Evolutionary conservation across 192 early-diverging fungal species (phyloP), one percentile per base, ranked within the genome.

Genomic region (Geosiphon pyriformis): DNA sequence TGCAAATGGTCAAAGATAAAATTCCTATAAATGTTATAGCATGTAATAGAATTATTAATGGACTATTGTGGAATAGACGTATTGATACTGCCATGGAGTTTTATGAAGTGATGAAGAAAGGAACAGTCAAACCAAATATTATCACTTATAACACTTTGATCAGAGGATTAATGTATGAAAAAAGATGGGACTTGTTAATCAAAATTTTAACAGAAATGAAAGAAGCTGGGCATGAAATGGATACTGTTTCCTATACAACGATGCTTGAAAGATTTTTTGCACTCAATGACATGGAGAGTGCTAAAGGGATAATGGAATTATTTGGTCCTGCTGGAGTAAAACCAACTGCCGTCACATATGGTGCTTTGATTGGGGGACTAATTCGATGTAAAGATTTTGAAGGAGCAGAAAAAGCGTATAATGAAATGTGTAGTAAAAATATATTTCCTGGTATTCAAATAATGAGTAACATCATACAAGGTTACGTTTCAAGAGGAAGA

Each of bases 11-110:
- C 30, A 17, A 30, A 62, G 60, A 46, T 29, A 49, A 49, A 27
- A 62, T 66, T 35, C 23, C n/a, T 27, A 17, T 66, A 18, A 42
- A 51, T 20, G 33, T 50, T 27, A 20, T 54, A 12, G 23, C 35
- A 37, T 66, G 35, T 54, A 66, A 66, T 66, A 12, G 64, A n/a
- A 55, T 66, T 12, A 66, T 66, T 37, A 42, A 56, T 56, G 64
- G 64, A 29, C 22, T 66, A 55, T 55, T 52, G 20, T 55, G 18
- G 11, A 54, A 42, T 42, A 34, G 27, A 17, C n/a, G 12, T 17
- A 27, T 55, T 2, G 35, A 66, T 29, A 48, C 48, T 10, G 52
- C 64, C 6, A 27, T 66, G 12, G 26, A 37, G n/a, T n/a, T 64
- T 11, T 64, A 51, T 51, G 12, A 32, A 22, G 18, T 3, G 47